Base-by-base conservation (phyloP, 2,329 filamentous ascomycete genomes). In the Leptographium procerum region DNA sequence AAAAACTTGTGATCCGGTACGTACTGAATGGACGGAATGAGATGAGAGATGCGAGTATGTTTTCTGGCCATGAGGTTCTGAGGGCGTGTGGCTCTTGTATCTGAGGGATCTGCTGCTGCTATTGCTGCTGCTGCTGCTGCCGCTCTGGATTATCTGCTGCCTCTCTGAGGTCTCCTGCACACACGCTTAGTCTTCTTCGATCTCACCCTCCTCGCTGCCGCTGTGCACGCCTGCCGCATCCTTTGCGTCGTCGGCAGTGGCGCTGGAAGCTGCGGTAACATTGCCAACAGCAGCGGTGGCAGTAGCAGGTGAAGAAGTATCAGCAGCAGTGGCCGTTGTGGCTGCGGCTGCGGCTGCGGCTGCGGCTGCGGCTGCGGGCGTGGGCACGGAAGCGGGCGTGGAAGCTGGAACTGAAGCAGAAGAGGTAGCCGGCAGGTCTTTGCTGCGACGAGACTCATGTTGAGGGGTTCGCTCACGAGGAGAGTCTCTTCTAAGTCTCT, bases 131-230 rank as follows among this genome's bases (percentile, higher is more conserved):
- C 31, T 33, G 31, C 31, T 5, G 5, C 10, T 6, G 31, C n/a
- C 4, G 48, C 33, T 19, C 16, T 13, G 2, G 14, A n/a, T n/a
- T n/a, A n/a, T n/a, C n/a, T n/a, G n/a, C n/a, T n/a, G n/a, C n/a
- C n/a, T n/a, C n/a, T n/a, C n/a, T n/a, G n/a, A n/a, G n/a, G n/a
- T n/a, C n/a, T n/a, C n/a, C n/a, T n/a, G n/a, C n/a, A n/a, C n/a
- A n/a, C 22, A 19, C 22, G 8, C 24, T 57, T 52, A 83, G 65
- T 84, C 82, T 77, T 97, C 91, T 72, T 96, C 94, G 66, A 99
- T 97, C 75, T 99, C 94, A 56, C 94, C 94, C 73, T 99, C 94
- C 74, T 99, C 94, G 68, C 91, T 96, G 57, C 94, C 94, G 60
- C 88, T 92, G 67, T 88, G 86, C 58, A 91, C 77, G 58, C 78